Evolutionary conservation across 176 grass and related monocot species (phyloP).

Genomic region (Musa troglodytarum): DNA sequence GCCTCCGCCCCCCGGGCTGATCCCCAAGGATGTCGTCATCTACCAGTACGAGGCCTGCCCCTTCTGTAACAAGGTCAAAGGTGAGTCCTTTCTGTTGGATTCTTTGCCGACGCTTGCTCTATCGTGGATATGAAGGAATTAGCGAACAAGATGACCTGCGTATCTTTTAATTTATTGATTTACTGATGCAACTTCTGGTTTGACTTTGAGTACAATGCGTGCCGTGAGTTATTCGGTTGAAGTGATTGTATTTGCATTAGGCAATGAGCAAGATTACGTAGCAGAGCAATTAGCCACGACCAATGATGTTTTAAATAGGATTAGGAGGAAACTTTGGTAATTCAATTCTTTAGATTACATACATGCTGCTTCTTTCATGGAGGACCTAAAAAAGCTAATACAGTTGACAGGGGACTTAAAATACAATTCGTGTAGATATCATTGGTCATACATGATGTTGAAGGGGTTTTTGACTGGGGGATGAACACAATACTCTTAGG

Average conservation of each 20-base stretch:
- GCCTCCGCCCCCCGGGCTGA: conserved; percentile 32
- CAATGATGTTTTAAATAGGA: background rate
- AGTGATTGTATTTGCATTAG: background rate
- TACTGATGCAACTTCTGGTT: background rate
- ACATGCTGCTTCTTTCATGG: background rate
- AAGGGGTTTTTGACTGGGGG: background rate
- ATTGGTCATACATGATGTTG: background rate
- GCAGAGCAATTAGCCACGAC: background rate
- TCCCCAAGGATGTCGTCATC: conserved; percentile 68
- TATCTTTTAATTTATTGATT: background rate
- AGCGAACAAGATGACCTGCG: background rate
- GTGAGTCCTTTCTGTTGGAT: conserved; percentile 22
- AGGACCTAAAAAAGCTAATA: background rate
- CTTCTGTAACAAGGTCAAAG: conserved; percentile 99
- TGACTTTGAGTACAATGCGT: background rate
- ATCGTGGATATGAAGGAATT: background rate
- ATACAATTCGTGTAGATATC: background rate
- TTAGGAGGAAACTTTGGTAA: background rate
- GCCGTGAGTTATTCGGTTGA: background rate
- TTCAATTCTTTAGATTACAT: background rate
- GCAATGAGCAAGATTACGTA: background rate
- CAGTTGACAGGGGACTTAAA: background rate
- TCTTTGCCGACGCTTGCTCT: background rate
- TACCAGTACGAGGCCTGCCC: conserved; percentile 96
- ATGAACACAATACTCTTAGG: background rate